Percentiles rank a stretch among this genome's conserved stretches.
phyloP scores from a whole-genome alignment of 2,329 filamentous ascomycete genomes.

The Apiospora koreana region DNA sequence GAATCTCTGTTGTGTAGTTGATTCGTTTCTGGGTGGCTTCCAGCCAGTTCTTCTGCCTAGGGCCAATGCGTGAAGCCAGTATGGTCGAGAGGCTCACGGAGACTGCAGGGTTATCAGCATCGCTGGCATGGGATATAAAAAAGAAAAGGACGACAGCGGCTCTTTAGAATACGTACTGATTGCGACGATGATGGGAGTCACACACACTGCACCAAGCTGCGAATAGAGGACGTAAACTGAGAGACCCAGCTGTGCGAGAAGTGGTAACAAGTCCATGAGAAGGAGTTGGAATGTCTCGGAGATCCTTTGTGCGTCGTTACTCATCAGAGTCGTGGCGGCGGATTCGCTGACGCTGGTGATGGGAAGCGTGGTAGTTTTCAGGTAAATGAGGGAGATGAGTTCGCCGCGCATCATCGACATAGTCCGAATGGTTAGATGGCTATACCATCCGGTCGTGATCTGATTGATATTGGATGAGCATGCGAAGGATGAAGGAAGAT shows the following conservation, averaged over 20 bases:
- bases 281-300: constrained; percentile 14
- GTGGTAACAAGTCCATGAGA: constrained; percentile 12
- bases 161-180: constrained; percentile 10
- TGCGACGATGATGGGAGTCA: constrained; percentile 16
- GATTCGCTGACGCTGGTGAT: constrained; percentile 11
- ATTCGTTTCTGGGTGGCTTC: constrained; percentile 18
- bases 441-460: constrained; percentile 14
- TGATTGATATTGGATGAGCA: background rate
- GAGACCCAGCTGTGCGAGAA: constrained; percentile 12
- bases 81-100: constrained; percentile 12
- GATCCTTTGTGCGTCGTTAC: constrained; percentile 15
- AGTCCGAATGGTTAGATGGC: constrained; percentile 10
- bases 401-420: constrained; percentile 18
- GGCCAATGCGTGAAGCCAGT: constrained; percentile 9
- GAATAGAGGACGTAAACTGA: constrained; percentile 16
- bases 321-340: constrained; percentile 16
- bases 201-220: constrained; percentile 17
- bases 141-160: background rate
- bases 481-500: background rate
- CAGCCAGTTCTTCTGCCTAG: constrained; percentile 19
- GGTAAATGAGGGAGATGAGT: constrained; percentile 16
- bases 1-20: constrained; percentile 19
- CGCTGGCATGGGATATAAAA: constrained; percentile 12
- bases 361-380: constrained; percentile 10
- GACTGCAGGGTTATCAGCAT: constrained; percentile 17